Base-by-base conservation (phyloP, 352 stramenopile species). In the Hyaloperonospora arabidopsidis region DNA sequence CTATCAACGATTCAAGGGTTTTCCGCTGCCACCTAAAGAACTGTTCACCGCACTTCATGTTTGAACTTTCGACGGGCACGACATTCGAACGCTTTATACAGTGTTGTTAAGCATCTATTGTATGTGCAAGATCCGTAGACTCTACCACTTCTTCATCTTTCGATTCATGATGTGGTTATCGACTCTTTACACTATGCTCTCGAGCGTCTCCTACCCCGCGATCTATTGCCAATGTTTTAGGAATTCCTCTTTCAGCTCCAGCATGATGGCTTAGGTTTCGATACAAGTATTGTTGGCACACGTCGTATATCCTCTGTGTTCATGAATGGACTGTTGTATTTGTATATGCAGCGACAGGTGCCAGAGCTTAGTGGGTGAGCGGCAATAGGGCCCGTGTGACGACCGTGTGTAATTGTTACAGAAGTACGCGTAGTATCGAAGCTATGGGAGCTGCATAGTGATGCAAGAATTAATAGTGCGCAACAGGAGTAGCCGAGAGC, bases 211-310 rank as follows among this genome's bases (percentile, higher is more conserved):
- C 44, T 47, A 15, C 32, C 40, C 10, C 22, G 28, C 1, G 44
- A 59, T 48, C 19, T 35, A 45, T 7, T 59, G 3, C 38, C 53
- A 1, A 17, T 5, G n/a, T 25, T 6, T n/a, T n/a, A n/a, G n/a
- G 34, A 54, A 14, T 49, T 60, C 14, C 11, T 54, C 0, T 60
- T 51, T 23, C 38, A 38, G 0, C 46, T 54, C 12, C 12, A 46
- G 23, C 36, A 60, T 17, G 46, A n/a, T 23, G 28, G 1, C 28
- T 50, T 28, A 23, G 19, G 12, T 45, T 60, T 34, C n/a, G 53
- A 2, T 54, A 40, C n/a, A 60, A 60, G 15, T 54, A 49, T 32
- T 1, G 38, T 1, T 54, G 46, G 45, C 46, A 40, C 7, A 36
- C 34, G n/a, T n/a, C n/a, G n/a, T n/a, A n/a, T n/a, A n/a, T n/a